Conservation (phyloP, 164 flowering plant genomes). For the Sextonia rubra region DNA sequence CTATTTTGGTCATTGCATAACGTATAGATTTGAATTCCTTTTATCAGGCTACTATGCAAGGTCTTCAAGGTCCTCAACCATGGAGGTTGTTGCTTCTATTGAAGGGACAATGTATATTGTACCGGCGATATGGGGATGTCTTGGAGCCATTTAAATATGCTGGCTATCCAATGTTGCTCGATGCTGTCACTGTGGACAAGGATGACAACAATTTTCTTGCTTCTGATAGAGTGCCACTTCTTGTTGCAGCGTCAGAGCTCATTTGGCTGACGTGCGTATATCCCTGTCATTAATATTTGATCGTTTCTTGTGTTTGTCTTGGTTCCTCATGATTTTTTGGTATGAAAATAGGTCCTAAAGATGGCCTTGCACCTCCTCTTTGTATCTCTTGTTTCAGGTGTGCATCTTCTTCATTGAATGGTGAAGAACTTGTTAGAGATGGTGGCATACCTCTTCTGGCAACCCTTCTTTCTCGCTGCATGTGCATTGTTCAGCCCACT, state of each 20-base stretch:
- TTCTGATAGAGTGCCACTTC: constrained; percentile 87
- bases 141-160: constrained; percentile 99
- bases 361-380: constrained; percentile 3
- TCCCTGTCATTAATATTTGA: constrained; percentile 4
- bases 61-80: constrained; percentile 94
- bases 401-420: constrained; percentile 89
- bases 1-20: not conserved
- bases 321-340: not conserved
- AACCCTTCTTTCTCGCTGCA: constrained; percentile 90
- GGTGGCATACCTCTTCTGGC: constrained; percentile 89
- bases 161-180: constrained; percentile 98
- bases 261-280: constrained; percentile 78
- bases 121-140: constrained; percentile 79
- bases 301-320: constrained; percentile 4
- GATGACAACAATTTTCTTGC: constrained; percentile 95
- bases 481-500: constrained; percentile 93
- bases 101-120: constrained; percentile 94
- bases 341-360: not conserved
- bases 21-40: not conserved
- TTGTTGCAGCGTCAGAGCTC: constrained; percentile 96
- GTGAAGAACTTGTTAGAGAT: constrained; percentile 98
- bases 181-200: constrained; percentile 88
- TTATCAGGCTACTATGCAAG: constrained; percentile 96
- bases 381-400: constrained; percentile 46
- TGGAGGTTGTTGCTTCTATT: constrained; percentile 93